Evolutionary conservation across 139 green algal species (phyloP), one percentile per base, ranked within the genome.

Genomic region (Haematococcus lacustris): DNA sequence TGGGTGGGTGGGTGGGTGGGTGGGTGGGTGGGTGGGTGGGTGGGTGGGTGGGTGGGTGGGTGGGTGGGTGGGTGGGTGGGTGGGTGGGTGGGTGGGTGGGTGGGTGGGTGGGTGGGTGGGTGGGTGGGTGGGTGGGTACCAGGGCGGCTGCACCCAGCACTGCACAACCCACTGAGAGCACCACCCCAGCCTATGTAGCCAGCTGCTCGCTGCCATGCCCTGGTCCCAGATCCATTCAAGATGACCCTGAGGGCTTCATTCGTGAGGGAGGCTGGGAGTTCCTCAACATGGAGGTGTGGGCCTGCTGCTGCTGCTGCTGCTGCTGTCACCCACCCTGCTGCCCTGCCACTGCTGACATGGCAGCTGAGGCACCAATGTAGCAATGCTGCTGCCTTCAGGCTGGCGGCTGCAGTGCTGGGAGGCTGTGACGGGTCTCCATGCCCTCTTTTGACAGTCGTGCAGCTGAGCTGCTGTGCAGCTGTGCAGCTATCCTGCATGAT

Each of bases 231-330:
- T 72, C 67, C 34, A 85, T 85, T 59, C 57, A 75, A 51, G 82
- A 90, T 60, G 91, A 98, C 79, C 94, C 94, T 0, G 86, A 97
- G 38, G 85, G 76, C 30, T 98, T 98, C 71, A 75, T 97, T 2
- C 89, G 92, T 62, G 79, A 90, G 30, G 95, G 95, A 37, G 95
- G 95, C 37, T 99, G 95, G 95, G 87, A 91, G 76, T 99, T 99
- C 81, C 84, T 99, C 40, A 91, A 98, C 87, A 86, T 91, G 59
- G 91, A 98, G 73, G 89, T 83, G 67, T 66, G 69, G 64, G 3
- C 28, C 5, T 63, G 28, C 30, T 70, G 75, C 26, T 68, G 76
- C 30, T 68, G 76, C 33, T 68, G 9, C n/a, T 47, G 23, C 39
- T 38, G 2, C 26, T 67, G 38, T 6, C 5, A 59, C 38, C 1